Evolutionary conservation across 1,284 basidiomycete genomes (phyloP), one percentile per base, ranked within the genome.

Genomic region (Ceratobasidium sp.): DNA sequence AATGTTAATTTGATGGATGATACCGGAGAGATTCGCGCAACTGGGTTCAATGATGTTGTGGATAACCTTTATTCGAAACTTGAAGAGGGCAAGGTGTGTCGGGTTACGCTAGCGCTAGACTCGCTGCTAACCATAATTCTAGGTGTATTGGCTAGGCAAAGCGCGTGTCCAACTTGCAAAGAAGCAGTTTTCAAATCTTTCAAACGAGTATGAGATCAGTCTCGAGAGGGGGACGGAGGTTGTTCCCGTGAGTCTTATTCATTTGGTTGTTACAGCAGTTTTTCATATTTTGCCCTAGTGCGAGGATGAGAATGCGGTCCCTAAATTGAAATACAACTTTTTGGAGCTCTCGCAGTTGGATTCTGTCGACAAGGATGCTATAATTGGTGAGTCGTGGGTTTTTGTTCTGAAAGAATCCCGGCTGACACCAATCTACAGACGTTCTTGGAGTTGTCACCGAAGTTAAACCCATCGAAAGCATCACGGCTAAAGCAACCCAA

Each of bases 1-100:
- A 96, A 89, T 81, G 92, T 97, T 41, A 97, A 93, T 0, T 85
- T 99, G 55, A 95, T 99, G 92, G 98, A 99, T 81, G 96, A 99
- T 81, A 93, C 95, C 18, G 96, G 95, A 55, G 96, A 98, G 84
- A 98, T 98, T 82, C 89, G 92, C 77, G 97, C 89, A 0, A 99
- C 97, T 1, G 97, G 89, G 8, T 99, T 99, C 88, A 99, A 99
- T 83, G 88, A 92, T 44, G 91, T 90, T 2, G 96, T 94, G 50
- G 96, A 97, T 83, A 90, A 91, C 62, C 89, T 97, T 67, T 98
- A 94, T 86, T 90, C 94, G 27, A 89, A 92, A 81, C 84, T 99
- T 18, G 90, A 97, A 82, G 97, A 98, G 84, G 95, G 94, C 74
- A 96, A 97, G 84, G 96, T 97, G 18, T 78, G 83, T 78, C 5